Evolutionary conservation across 1,139 yeast genomes (phyloP).

Genomic region (Yamadazyma sp.): DNA sequence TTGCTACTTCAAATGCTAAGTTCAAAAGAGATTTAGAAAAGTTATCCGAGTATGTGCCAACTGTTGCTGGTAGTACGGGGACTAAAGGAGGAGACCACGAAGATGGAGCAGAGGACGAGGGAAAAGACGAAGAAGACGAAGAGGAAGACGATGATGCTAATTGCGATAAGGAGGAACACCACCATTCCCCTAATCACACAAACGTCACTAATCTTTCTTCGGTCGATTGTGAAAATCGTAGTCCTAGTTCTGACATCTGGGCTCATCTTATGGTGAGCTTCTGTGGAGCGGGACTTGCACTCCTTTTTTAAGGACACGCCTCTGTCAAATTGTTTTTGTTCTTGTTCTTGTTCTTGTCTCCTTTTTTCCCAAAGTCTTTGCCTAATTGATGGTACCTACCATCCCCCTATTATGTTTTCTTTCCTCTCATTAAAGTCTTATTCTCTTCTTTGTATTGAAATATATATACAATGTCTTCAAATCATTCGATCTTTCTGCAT

Average conservation of each 20-base stretch:
- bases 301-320: too few species aligned
- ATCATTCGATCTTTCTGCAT: constrained; percentile 39
- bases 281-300: too few species aligned
- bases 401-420: constrained; percentile 11
- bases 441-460: not conserved
- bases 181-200: constrained; percentile 10
- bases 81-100: not conserved
- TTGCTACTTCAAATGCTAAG: constrained; percentile 5
- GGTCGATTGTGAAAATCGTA: constrained; percentile 19
- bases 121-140: not conserved
- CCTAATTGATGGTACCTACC: too few species aligned
- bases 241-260: too few species aligned
- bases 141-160: constrained; percentile 6
- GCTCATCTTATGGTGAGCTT: too few species aligned
- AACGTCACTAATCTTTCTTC: constrained; percentile 16
- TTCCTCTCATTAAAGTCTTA: constrained; percentile 15
- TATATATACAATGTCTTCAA: constrained; percentile 2
- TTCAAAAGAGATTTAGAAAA: constrained; percentile 12
- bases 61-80: constrained; percentile 2
- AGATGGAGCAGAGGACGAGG: not conserved
- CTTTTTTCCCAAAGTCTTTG: too few species aligned
- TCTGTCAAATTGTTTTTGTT: too few species aligned
- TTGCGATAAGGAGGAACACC: constrained; percentile 7
- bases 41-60: constrained; percentile 12
- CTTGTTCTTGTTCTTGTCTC: too few species aligned